Conservation (phyloP, 2,329 filamentous ascomycete species). For the Cladosporium sphaerospermum region DNA sequence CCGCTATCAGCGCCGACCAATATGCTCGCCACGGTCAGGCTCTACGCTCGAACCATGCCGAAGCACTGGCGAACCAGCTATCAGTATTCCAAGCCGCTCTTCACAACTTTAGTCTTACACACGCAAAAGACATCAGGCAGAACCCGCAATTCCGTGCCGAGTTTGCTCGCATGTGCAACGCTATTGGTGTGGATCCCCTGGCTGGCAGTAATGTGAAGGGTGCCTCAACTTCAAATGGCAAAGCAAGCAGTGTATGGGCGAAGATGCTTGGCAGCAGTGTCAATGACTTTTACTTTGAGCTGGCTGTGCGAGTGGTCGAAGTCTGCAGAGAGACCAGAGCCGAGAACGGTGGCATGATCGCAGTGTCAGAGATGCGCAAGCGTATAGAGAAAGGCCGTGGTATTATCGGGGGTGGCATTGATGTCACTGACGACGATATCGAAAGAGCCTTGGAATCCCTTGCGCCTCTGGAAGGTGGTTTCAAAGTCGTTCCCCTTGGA, state of each 20-base stretch:
- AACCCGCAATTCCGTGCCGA: constrained; percentile 93
- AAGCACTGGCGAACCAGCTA: constrained; percentile 85
- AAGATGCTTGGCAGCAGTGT: constrained; percentile 86
- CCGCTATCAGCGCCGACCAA: constrained; percentile 75
- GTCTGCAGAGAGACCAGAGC: constrained; percentile 77
- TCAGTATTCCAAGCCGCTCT: constrained; percentile 92
- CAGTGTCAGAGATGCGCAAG: constrained; percentile 72
- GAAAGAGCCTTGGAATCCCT: constrained; percentile 82
- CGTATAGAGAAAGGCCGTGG: constrained; percentile 65
- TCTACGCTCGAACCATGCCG: constrained; percentile 76
- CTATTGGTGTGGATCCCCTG: constrained; percentile 91
- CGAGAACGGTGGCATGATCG: constrained; percentile 90
- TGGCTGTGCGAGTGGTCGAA: constrained; percentile 92
- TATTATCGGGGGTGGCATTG: constrained; percentile 68
- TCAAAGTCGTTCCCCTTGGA: constrained; percentile 77
- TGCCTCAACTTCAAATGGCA: constrained; percentile 35
- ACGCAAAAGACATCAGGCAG: constrained; percentile 91
- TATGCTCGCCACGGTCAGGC: constrained; percentile 85
- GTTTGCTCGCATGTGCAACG: constrained; percentile 96
- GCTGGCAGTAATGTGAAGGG: constrained; percentile 46
- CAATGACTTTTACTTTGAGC: constrained; percentile 97
- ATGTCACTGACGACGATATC: constrained; percentile 87
- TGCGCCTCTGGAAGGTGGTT: constrained; percentile 79
- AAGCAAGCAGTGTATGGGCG: constrained; percentile 73
- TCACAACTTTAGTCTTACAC: constrained; percentile 90